Evolutionary conservation across 805 yeast species (phyloP).

Genomic region (Starmera dryadoides): DNA sequence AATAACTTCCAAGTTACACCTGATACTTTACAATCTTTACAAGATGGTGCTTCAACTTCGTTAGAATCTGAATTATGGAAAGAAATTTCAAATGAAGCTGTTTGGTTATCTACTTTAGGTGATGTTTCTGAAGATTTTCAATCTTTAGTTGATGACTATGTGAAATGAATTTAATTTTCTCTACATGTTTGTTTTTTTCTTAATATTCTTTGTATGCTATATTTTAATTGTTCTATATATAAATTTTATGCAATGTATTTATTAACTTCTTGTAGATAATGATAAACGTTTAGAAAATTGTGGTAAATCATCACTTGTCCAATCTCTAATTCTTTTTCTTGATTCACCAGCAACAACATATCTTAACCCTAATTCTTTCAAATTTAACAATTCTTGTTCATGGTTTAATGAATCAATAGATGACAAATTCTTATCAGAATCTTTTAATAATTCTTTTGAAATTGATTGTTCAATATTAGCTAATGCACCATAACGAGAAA

Average conservation of each 20-base stretch:
- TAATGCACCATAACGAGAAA: conserved; percentile 49
- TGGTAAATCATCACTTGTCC: conserved; percentile 49
- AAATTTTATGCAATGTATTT: not conserved
- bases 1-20: conserved; percentile 18
- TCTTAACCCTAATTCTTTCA: conserved; percentile 40
- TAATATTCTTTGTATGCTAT: not conserved
- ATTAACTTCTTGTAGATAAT: not conserved
- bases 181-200: not conserved
- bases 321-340: conserved; percentile 52
- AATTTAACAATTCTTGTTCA: conserved; percentile 30
- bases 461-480: conserved; percentile 29
- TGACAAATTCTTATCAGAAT: conserved; percentile 1
- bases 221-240: not conserved
- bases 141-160: conserved; percentile 15
- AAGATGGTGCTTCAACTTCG: conserved; percentile 23
- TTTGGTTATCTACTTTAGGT: conserved; percentile 47
- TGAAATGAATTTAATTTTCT: not conserved
- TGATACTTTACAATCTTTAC: conserved; percentile 21
- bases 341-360: conserved; percentile 31
- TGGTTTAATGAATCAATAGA: conserved; percentile 5
- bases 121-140: conserved; percentile 34
- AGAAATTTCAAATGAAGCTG: conserved; percentile 70
- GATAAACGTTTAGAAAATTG: conserved; percentile 37
- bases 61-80: conserved; percentile 59
- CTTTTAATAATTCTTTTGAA: conserved; percentile 7